phyloP scores from a whole-genome alignment of 495 filamentous ascomycete species.

The Aspergillus coremiiformis region DNA sequence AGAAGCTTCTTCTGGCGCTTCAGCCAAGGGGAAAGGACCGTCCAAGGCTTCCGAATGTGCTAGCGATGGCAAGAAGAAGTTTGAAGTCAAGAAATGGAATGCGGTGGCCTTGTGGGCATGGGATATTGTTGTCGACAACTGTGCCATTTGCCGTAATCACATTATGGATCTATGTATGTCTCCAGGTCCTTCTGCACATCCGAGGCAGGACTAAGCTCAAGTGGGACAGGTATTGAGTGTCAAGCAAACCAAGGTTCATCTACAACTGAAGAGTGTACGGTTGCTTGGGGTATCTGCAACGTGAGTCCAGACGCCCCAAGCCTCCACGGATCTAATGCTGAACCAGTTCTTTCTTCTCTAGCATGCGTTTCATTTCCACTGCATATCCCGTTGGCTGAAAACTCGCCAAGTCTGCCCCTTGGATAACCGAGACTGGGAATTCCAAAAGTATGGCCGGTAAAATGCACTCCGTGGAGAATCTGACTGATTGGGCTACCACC shows the following conservation, averaged over 20 bases:
- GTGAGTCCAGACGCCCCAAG: conserved; percentile 44
- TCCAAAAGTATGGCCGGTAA: conserved; percentile 94
- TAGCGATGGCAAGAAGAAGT: conserved; percentile 76
- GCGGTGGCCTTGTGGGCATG: conserved; percentile 98
- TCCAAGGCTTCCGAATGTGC: conserved; percentile 50
- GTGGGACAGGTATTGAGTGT: conserved; percentile 80
- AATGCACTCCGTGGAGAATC: neutral
- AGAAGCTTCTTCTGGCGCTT: conserved; percentile 54
- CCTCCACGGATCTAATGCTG: conserved; percentile 2
- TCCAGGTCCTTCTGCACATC: neutral
- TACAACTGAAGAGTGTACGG: conserved; percentile 95
- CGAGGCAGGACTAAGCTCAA: conserved; percentile 2
- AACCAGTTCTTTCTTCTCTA: conserved; percentile 27
- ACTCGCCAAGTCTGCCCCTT: conserved; percentile 98
- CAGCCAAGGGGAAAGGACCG: conserved; percentile 53
- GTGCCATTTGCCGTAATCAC: conserved; percentile 97
- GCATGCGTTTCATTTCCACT: conserved; percentile 99
- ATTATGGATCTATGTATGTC: conserved; percentile 96
- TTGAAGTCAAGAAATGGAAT: conserved; percentile 99
- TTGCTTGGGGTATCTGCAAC: conserved; percentile 99
- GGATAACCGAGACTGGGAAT: conserved; percentile 98
- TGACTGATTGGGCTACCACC: neutral
- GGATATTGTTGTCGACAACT: conserved; percentile 99
- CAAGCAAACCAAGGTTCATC: conserved; percentile 99
- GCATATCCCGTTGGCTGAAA: conserved; percentile 98